Conservation (phyloP, 2,329 filamentous ascomycete species). For the Magnaporthiopsis rhizophila region DNA sequence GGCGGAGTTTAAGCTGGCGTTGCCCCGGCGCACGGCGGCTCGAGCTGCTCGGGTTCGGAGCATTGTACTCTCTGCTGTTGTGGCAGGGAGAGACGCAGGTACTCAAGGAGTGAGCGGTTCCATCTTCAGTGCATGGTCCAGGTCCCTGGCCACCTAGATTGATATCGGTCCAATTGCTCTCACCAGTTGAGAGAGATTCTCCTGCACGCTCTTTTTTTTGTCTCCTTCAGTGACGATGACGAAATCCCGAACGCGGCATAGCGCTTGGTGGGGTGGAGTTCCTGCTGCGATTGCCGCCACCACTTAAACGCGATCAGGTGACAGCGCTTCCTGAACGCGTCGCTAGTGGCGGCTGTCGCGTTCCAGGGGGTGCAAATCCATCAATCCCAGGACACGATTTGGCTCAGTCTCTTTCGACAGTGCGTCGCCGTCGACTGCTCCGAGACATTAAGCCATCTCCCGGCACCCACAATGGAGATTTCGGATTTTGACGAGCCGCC, state of each 20-base stretch:
- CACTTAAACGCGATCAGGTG: constrained; percentile 30
- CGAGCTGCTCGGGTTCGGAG: not conserved
- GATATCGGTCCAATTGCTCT: not conserved
- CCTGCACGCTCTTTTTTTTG: not conserved
- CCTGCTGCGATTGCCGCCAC: not conserved
- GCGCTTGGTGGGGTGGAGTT: not conserved
- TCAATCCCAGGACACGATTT: not conserved
- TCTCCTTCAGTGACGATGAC: constrained; percentile 5
- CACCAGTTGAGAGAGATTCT: not conserved
- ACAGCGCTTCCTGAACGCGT: constrained; percentile 24
- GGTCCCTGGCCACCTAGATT: not conserved
- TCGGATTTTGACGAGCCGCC: constrained; percentile 26
- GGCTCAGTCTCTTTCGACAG: not conserved
- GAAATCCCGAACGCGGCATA: constrained; percentile 1
- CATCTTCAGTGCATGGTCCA: not conserved
- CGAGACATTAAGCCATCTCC: no score
- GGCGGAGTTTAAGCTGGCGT: not conserved
- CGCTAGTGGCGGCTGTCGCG: constrained; percentile 19
- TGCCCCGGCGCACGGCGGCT: not conserved
- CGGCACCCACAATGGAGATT: constrained; percentile 26
- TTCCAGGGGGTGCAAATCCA: not conserved
- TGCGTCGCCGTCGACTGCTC: not conserved
- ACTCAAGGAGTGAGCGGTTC: not conserved
- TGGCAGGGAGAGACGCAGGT: not conserved
- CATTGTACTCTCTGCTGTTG: not conserved